Conservation (phyloP, 208 protist genomes). For the Trypanosomatidae sp. region DNA sequence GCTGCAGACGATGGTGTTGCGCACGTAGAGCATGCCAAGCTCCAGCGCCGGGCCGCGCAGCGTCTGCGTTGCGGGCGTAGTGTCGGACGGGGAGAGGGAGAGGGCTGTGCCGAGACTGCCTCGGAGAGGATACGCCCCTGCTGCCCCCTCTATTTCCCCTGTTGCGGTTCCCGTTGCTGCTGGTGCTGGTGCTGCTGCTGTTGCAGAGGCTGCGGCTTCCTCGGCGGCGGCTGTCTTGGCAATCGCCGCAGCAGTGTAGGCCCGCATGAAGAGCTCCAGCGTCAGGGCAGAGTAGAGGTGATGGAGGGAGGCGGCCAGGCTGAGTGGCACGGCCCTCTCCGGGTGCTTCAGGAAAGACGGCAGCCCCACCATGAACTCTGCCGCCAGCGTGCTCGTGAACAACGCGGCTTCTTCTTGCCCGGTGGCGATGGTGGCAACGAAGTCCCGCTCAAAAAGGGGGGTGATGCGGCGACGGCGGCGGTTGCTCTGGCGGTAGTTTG, state of each 20-base stretch:
- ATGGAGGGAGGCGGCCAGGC: constrained; percentile 56
- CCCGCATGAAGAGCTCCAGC: constrained; percentile 34
- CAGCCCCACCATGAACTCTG: constrained; percentile 62
- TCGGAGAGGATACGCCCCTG: no score
- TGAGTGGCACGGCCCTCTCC: constrained; percentile 36
- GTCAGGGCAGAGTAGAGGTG: constrained; percentile 46
- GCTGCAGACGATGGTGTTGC: constrained; percentile 53
- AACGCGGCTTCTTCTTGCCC: constrained; percentile 33
- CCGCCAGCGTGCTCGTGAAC: constrained; percentile 47
- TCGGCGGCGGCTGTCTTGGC: not conserved
- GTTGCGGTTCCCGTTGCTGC: no score
- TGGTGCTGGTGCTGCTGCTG: not conserved
- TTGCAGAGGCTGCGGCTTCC: not conserved
- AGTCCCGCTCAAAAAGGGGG: constrained; percentile 64
- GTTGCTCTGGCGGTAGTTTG: constrained; percentile 14
- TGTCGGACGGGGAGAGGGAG: not conserved
- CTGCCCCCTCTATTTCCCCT: no score
- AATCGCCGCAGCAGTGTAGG: constrained; percentile 1
- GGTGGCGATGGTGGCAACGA: constrained; percentile 41
- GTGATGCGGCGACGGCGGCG: constrained; percentile 31
- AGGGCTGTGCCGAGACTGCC: not conserved
- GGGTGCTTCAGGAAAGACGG: constrained; percentile 53
- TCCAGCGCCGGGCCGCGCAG: constrained; percentile 53
- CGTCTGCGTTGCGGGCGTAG: not conserved
- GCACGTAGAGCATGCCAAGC: constrained; percentile 56